Percentiles rank a stretch among this genome's conserved stretches.
These are phyloP conservation scores for Stromatinia cepivora DNA, from an alignment of 2,329 filamentous ascomycete species.

Conservation along the genomic window DNA sequence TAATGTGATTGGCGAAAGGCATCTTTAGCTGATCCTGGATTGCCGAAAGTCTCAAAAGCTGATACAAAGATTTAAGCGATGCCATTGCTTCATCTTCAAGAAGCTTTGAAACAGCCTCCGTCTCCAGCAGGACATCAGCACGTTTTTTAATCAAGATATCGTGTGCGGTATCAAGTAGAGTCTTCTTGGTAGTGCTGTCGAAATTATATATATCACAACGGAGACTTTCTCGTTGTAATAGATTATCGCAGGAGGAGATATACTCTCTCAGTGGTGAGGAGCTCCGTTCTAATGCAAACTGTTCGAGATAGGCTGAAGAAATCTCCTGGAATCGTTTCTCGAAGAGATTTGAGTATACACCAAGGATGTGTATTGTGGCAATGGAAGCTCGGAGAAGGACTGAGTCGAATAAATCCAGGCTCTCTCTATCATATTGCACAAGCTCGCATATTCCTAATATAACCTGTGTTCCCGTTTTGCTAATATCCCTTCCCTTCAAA, in stretches of 20 bases:
- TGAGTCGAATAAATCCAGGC: conserved; percentile 57
- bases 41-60: conserved; percentile 69
- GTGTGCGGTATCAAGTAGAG: conserved; percentile 73
- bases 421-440: conserved; percentile 68
- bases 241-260: conserved; percentile 64
- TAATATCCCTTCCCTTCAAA: conserved; percentile 37
- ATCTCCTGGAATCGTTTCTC: conserved; percentile 71
- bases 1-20: conserved; percentile 79
- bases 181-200: conserved; percentile 77
- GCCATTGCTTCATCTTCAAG: conserved; percentile 68
- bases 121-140: conserved; percentile 63
- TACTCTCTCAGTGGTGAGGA: conserved; percentile 69
- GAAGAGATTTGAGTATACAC: conserved; percentile 76
- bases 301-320: conserved; percentile 66
- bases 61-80: conserved; percentile 75
- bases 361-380: conserved; percentile 80
- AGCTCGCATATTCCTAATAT: conserved; percentile 70
- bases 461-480: conserved; percentile 44
- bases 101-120: conserved; percentile 68
- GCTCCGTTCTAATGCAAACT: conserved; percentile 69
- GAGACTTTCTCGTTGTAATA: conserved; percentile 71
- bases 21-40: conserved; percentile 69
- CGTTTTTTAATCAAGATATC: conserved; percentile 68
- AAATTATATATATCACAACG: conserved; percentile 81
- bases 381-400: conserved; percentile 72